Evolutionary conservation across 2,329 filamentous ascomycete species (phyloP).

Genomic region (Chaetoscypha palmicola): DNA sequence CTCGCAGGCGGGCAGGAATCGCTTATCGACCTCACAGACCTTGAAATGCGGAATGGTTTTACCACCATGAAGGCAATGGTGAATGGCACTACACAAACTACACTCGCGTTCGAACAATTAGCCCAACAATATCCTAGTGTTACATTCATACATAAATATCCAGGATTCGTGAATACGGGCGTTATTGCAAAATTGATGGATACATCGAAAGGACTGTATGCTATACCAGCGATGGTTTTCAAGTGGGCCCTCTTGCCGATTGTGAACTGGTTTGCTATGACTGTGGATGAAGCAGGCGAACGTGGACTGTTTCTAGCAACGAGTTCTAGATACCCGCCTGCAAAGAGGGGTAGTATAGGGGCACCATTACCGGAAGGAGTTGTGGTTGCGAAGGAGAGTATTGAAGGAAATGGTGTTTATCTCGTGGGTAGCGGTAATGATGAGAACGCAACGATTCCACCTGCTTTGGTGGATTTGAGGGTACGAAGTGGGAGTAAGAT

Average conservation of each 20-base stretch:
- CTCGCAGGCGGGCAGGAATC: slow-evolving; percentile 47
- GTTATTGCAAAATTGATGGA: slow-evolving; percentile 27
- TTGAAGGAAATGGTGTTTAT: slow-evolving; percentile 35
- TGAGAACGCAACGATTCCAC: slow-evolving; percentile 26
- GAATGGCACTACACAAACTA: slow-evolving; percentile 45
- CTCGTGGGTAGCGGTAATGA: slow-evolving; percentile 32
- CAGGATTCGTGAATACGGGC: slow-evolving; percentile 34
- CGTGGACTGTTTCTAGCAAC: slow-evolving; percentile 35
- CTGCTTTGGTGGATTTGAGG: slow-evolving; percentile 25
- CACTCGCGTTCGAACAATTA: slow-evolving; percentile 43
- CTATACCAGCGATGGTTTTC: slow-evolving; percentile 17
- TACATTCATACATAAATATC: slow-evolving; percentile 36
- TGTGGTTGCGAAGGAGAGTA: slow-evolving; percentile 26
- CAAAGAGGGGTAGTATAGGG: slow-evolving; percentile 17
- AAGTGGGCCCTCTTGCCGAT: slow-evolving; percentile 25
- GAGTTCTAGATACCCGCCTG: slow-evolving; percentile 30
- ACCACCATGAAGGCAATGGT: slow-evolving; percentile 35
- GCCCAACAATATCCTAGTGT: slow-evolving; percentile 38
- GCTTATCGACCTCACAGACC: slow-evolving; percentile 40
- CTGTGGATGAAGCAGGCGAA: slow-evolving; percentile 33
- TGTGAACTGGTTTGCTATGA: slow-evolving; percentile 25
- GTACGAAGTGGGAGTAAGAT: slow-evolving; percentile 27
- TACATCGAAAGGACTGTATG: slow-evolving; percentile 21
- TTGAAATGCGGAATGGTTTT: slow-evolving; percentile 31
- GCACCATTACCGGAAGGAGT: slow-evolving; percentile 14